A percentile compares a stretch with the other conserved stretches of the same genome.
Evolutionary conservation across 2,329 filamentous ascomycete species (phyloP).

Genomic region (Aulographum hederae): DNA sequence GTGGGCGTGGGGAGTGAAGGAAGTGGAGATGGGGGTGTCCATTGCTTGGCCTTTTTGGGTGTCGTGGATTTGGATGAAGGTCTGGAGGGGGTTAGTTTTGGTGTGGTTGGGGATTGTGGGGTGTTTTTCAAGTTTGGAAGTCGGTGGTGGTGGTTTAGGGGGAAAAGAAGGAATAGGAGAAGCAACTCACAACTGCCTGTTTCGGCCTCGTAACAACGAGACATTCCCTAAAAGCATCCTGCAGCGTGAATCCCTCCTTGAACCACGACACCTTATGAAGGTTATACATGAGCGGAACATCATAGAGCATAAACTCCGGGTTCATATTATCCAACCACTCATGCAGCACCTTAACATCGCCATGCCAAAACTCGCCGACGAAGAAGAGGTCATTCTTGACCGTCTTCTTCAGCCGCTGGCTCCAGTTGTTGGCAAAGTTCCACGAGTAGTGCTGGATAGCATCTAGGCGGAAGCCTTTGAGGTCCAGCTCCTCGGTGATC

Average conservation of each 20-base stretch:
- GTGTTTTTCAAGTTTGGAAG: no score
- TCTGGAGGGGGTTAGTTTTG: no score
- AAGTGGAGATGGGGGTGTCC: no score
- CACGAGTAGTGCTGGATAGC: conserved; percentile 54
- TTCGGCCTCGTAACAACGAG: no score
- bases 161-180: no score
- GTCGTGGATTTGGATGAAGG: no score
- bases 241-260: no score
- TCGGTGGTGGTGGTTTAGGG: no score
- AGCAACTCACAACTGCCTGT: no score
- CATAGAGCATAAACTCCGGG: conserved; percentile 43
- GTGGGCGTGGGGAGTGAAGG: conserved; percentile 58
- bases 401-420: conserved; percentile 31
- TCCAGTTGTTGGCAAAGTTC: conserved; percentile 47
- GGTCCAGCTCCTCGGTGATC: conserved; percentile 39
- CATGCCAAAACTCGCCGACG: conserved; percentile 52
- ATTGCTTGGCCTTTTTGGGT: no score
- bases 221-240: no score
- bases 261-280: conserved; percentile 41
- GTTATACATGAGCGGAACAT: conserved; percentile 49
- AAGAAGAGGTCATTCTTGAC: conserved; percentile 37
- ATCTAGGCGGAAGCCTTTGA: conserved; percentile 50
- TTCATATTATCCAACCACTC: conserved; percentile 39
- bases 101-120: no score
- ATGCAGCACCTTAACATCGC: conserved; percentile 34